Percentiles rank a stretch among this genome's conserved stretches.
Conservation (phyloP, 2,329 filamentous ascomycete species). For the Fusarium udum region DNA sequence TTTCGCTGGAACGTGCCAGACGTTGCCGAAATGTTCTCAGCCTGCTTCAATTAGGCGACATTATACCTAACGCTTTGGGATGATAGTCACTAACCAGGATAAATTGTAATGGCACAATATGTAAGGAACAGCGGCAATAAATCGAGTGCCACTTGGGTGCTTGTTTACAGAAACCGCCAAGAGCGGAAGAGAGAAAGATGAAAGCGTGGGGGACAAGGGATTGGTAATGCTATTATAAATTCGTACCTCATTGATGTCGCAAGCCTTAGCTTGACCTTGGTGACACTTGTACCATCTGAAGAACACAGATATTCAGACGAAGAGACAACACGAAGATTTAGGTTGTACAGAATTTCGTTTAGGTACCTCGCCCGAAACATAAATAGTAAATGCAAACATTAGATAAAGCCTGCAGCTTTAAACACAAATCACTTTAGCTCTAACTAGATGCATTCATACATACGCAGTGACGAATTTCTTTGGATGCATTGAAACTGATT, state of each 20-base stretch:
- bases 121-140: not conserved
- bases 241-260: accelerated
- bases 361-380: not conserved
- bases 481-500: accelerated
- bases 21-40: not conserved
- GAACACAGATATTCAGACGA: accelerated
- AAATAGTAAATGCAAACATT: not conserved
- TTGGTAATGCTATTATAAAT: not conserved
- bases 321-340: not conserved
- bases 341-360: not conserved
- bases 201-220: not conserved
- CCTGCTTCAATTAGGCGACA: not conserved
- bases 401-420: not conserved
- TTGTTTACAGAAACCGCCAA: not conserved
- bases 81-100: not conserved
- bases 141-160: not conserved
- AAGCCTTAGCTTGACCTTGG: no score
- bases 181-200: not conserved
- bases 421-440: not conserved
- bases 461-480: no score
- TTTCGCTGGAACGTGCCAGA: no score
- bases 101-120: not conserved
- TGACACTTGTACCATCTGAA: not conserved
- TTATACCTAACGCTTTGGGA: not conserved
- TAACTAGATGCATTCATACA: accelerated